Evolutionary conservation across 257 asterid genomes (phyloP).

Genomic region (Sherardia arvensis): DNA sequence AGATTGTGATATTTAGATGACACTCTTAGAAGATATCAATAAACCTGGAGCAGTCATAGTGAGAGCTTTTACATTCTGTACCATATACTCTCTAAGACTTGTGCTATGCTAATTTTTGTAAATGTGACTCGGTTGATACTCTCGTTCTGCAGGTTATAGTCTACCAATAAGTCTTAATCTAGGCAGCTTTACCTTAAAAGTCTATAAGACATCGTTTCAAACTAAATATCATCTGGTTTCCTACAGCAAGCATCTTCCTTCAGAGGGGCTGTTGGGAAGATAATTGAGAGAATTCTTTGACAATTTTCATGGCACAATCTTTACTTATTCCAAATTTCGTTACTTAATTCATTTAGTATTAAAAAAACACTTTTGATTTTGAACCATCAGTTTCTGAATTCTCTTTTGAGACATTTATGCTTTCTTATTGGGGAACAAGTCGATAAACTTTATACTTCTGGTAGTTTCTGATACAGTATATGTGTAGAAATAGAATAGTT

Average conservation of each 20-base stretch:
- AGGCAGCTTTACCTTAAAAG: background rate
- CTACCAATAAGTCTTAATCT: background rate
- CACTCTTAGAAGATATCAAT: too few relatives aligned
- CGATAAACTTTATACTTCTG: background rate
- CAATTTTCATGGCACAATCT: background rate
- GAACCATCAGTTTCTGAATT: background rate
- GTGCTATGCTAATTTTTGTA: background rate
- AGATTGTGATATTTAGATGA: too few relatives aligned
- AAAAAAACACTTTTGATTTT: background rate
- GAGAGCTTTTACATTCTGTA: too few relatives aligned
- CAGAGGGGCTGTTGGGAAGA: background rate
- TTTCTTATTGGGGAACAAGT: background rate
- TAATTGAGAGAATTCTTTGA: background rate
- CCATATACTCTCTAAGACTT: too few relatives aligned
- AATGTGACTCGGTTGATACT: background rate
- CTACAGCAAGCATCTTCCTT: background rate
- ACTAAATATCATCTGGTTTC: background rate
- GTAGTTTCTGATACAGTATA: background rate
- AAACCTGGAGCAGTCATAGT: too few relatives aligned
- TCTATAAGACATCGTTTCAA: background rate
- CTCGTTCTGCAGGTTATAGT: too few relatives aligned
- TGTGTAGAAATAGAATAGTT: background rate
- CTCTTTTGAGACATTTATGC: background rate
- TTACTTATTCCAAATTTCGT: background rate
- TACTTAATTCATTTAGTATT: background rate